Evolutionary conservation across 2,329 filamentous ascomycete genomes (phyloP).

Genomic region (Macrophomina phaseolina): DNA sequence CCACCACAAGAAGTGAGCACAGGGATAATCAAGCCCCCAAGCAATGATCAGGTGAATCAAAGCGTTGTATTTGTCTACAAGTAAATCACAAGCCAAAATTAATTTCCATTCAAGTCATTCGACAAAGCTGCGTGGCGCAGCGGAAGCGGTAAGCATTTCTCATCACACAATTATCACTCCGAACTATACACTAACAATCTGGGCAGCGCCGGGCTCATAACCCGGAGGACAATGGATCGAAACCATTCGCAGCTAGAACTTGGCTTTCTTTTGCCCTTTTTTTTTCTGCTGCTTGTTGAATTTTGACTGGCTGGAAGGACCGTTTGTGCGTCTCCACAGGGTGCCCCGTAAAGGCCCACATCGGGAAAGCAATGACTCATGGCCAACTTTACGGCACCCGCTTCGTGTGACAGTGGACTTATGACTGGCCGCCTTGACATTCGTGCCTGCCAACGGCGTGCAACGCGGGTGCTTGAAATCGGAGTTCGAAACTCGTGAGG

Average conservation of each 20-base stretch:
- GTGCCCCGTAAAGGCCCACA: neutral
- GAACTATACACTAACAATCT: slow-evolving; percentile 7
- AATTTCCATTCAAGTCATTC: slow-evolving; percentile 2
- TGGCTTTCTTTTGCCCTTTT: slow-evolving; percentile 4
- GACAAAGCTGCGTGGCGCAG: slow-evolving; percentile 26
- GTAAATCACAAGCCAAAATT: too few relatives aligned
- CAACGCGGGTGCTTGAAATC: neutral
- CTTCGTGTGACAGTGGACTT: neutral
- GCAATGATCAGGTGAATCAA: too few relatives aligned
- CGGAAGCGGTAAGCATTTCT: slow-evolving; percentile 22
- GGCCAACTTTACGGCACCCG: neutral
- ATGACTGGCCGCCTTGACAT: slow-evolving; percentile 7
- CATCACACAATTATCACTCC: neutral
- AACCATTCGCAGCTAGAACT: slow-evolving; percentile 32
- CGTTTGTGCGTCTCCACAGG: neutral
- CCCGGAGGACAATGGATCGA: slow-evolving; percentile 41
- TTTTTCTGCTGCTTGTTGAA: neutral
- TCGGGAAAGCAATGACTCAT: slow-evolving; percentile 6
- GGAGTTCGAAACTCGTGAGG: slow-evolving; percentile 13
- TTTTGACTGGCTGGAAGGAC: neutral
- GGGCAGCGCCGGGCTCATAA: slow-evolving; percentile 38
- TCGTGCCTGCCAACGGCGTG: neutral
- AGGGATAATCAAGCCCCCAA: neutral
- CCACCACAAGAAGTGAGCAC: neutral
- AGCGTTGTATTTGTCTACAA: neutral